Evolutionary conservation across 2,329 filamentous ascomycete species (phyloP).

Genomic region (Parascedosporium putredinis): DNA sequence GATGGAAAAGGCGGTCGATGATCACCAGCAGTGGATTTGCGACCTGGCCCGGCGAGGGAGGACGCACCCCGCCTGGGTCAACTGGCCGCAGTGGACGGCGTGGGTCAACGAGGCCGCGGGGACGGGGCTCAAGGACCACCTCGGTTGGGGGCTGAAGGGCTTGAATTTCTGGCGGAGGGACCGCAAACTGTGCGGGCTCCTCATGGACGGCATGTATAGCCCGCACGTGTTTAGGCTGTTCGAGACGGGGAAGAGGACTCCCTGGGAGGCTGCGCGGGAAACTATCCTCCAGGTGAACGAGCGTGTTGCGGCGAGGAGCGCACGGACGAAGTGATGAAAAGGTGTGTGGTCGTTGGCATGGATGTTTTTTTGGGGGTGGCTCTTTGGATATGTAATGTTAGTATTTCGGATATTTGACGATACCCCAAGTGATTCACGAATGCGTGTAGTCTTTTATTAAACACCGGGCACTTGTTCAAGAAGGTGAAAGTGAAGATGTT

Average conservation of each 20-base stretch:
- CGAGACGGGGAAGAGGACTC: conserved; percentile 25
- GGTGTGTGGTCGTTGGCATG: too few species aligned
- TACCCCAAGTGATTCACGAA: too few species aligned
- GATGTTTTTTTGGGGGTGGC: too few species aligned
- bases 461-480: too few species aligned
- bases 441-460: too few species aligned
- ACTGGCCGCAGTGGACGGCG: conserved; percentile 23
- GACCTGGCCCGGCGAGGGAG: background rate
- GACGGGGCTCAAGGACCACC: conserved; percentile 28
- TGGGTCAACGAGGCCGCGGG: conserved; percentile 32
- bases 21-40: background rate
- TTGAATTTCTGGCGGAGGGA: conserved; percentile 31
- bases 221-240: conserved; percentile 31
- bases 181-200: conserved; percentile 23
- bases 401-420: too few species aligned
- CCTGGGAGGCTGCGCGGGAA: conserved; percentile 27
- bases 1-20: conserved; percentile 22
- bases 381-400: too few species aligned
- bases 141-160: conserved; percentile 25
- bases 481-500: too few species aligned
- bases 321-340: background rate
- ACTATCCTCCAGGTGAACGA: conserved; percentile 16
- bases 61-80: conserved; percentile 15
- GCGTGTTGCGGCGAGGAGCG: background rate
- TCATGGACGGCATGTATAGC: conserved; percentile 29